Evolutionary conservation across 148 eudicot species (phyloP).

Genomic region (Dysphania ambrosioides): DNA sequence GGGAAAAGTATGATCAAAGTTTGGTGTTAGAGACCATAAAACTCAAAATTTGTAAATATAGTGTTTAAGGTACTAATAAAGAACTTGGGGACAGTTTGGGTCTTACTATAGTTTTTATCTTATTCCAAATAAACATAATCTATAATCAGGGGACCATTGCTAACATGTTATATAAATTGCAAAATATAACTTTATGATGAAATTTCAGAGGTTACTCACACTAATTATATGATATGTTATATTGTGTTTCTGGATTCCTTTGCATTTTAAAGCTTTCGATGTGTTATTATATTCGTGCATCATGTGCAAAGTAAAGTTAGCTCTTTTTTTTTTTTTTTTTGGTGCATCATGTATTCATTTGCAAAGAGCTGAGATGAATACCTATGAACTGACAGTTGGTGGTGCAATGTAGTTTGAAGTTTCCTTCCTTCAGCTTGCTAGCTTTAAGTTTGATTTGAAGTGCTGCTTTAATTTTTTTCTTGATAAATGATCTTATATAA

Average conservation of each 20-base stretch:
- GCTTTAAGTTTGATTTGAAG: too few species aligned
- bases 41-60: neutral
- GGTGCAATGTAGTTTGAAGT: constrained; percentile 55
- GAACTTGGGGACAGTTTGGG: too few species aligned
- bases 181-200: neutral
- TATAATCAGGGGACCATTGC: too few species aligned
- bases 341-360: too few species aligned
- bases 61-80: neutral
- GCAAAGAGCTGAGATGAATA: too few species aligned
- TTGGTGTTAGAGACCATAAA: neutral
- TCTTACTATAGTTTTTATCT: too few species aligned
- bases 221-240: neutral
- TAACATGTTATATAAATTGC: too few species aligned
- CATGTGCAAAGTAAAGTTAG: neutral
- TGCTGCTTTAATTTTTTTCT: neutral
- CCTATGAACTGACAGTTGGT: neutral
- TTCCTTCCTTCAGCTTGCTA: constrained; percentile 67
- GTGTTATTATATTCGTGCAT: constrained; percentile 3
- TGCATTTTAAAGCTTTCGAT: neutral
- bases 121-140: too few species aligned
- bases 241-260: neutral
- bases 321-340: too few species aligned
- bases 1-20: neutral
- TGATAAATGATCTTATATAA: neutral
- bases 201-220: neutral